These are phyloP conservation scores for Syzygium syzygioides DNA, from an alignment of 441 rosid species.

Conservation along the genomic window DNA sequence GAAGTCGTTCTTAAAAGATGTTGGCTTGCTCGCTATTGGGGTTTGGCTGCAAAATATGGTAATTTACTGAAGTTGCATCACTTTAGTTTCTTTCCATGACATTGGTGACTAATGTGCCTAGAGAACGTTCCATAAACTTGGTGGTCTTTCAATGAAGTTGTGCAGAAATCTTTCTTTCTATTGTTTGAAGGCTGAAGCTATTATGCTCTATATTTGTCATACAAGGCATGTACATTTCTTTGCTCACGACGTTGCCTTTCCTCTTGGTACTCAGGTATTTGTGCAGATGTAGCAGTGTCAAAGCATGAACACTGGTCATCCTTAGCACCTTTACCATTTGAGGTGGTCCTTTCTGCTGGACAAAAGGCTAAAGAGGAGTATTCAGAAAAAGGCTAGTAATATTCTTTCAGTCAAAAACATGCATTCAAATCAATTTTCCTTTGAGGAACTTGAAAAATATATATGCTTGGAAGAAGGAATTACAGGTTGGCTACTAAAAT, in stretches of 20 bases:
- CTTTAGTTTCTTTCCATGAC: not conserved
- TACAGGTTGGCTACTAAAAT: not conserved
- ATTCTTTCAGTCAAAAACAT: not conserved
- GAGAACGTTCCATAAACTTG: not conserved
- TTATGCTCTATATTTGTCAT: not conserved
- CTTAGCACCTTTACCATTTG: conserved; percentile 58
- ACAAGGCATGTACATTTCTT: not conserved
- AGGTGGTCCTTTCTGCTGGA: conserved; percentile 15
- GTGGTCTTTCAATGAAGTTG: not conserved
- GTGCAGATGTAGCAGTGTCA: conserved; percentile 68
- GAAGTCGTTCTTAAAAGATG: conserved; percentile 81
- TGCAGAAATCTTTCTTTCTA: not conserved
- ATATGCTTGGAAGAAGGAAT: not conserved
- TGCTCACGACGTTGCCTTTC: not conserved
- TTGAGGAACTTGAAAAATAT: not conserved
- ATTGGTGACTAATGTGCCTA: not conserved
- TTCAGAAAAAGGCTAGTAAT: conserved; percentile 70
- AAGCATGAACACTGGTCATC: conserved; percentile 82
- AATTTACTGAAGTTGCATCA: conserved; percentile 4
- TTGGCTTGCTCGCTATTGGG: conserved; percentile 87
- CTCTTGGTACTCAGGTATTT: conserved; percentile 40
- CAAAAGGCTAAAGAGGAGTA: conserved; percentile 24
- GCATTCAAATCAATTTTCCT: not conserved
- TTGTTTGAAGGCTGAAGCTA: not conserved
- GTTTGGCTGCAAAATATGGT: conserved; percentile 76